A percentile compares a stretch with the other conserved stretches of the same genome.
phyloP scores from a whole-genome alignment of 139 green algal species.

The Coelastrella sp. region DNA sequence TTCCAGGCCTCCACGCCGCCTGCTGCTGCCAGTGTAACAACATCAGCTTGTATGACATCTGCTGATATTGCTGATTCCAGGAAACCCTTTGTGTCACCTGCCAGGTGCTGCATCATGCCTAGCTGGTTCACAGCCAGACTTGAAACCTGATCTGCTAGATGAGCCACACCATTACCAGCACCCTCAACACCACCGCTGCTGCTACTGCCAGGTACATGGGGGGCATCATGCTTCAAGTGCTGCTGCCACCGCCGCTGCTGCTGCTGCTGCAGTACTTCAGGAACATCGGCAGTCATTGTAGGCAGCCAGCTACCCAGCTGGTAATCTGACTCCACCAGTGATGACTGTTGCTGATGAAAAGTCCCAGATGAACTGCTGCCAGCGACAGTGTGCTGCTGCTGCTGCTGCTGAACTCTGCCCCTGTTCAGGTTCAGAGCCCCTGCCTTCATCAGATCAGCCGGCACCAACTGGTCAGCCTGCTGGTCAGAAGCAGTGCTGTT shows the following conservation, averaged over 20 bases:
- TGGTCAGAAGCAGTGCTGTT: neutral
- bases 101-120: conserved; percentile 28
- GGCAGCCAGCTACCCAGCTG: conserved; percentile 18
- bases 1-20: neutral
- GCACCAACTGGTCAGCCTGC: neutral
- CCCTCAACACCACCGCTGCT: neutral
- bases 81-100: conserved; percentile 26
- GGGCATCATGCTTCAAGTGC: no score
- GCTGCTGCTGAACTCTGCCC: neutral
- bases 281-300: conserved; percentile 10
- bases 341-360: neutral
- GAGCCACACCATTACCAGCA: no score
- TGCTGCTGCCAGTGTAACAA: conserved; percentile 32
- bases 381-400: conserved; percentile 18
- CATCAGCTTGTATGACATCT: conserved; percentile 15
- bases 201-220: neutral
- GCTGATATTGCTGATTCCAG: conserved; percentile 9
- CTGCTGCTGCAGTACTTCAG: conserved; percentile 26
- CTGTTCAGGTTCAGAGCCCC: neutral
- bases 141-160: neutral
- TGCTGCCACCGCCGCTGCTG: conserved; percentile 12
- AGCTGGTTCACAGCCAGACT: neutral
- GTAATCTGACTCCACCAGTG: neutral
- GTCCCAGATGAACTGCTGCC: neutral
- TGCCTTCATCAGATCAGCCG: neutral